A percentile compares a stretch with the other conserved stretches of the same genome.
Conservation (phyloP, 208 protist species). For the Trypanosoma brucei region DNA sequence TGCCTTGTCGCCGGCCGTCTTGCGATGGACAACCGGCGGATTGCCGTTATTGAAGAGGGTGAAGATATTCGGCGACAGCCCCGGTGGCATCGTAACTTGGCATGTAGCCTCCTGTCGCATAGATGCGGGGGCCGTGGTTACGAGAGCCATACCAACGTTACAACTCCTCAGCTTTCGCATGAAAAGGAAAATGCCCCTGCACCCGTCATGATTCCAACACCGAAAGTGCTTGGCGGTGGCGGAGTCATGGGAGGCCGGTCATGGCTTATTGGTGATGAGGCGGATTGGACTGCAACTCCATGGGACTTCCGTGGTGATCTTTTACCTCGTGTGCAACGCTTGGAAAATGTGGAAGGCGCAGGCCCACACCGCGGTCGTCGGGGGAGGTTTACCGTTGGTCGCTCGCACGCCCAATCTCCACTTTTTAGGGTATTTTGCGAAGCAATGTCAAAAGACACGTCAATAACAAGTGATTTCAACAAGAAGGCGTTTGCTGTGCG, state of each 20-base stretch:
- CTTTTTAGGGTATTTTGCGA: conserved; percentile 72
- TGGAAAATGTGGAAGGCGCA: conserved; percentile 64
- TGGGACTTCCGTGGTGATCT: conserved; percentile 72
- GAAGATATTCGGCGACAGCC: conserved; percentile 50
- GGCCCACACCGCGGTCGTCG: conserved; percentile 64
- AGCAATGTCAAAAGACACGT: conserved; percentile 61
- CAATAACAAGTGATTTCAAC: conserved; percentile 67
- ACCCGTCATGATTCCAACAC: conserved; percentile 61
- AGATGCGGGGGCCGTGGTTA: conserved; percentile 53
- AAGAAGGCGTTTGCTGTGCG: conserved; percentile 45
- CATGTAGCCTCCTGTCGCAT: conserved; percentile 50
- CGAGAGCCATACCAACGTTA: conserved; percentile 43
- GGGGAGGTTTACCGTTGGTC: conserved; percentile 63
- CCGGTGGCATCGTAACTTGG: conserved; percentile 57
- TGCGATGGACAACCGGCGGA: conserved; percentile 63
- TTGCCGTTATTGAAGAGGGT: conserved; percentile 65
- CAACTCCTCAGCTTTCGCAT: conserved; percentile 45
- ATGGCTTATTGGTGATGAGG: conserved; percentile 66
- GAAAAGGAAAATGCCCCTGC: conserved; percentile 15
- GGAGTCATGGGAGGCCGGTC: conserved; percentile 76
- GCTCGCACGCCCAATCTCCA: conserved; percentile 53
- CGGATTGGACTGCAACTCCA: conserved; percentile 55
- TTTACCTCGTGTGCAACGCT: conserved; percentile 46
- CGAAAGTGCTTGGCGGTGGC: conserved; percentile 68
- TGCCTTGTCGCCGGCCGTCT: conserved; percentile 71